These are phyloP conservation scores for Fusarium udum DNA, from an alignment of 2,329 filamentous ascomycete genomes.

Conservation along the genomic window DNA sequence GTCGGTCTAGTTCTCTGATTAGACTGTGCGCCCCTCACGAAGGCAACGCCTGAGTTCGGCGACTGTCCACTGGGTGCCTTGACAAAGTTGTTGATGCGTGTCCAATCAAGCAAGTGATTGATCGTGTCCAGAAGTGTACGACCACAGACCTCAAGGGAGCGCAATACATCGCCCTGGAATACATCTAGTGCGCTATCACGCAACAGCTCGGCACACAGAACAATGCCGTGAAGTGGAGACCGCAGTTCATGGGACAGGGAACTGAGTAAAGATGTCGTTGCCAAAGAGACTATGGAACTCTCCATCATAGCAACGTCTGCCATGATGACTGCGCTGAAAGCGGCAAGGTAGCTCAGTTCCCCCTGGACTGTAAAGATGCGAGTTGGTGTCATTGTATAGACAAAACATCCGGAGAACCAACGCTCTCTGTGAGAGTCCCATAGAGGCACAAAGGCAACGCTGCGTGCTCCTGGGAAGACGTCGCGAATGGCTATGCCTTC, in stretches of 20 bases:
- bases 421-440: conserved; percentile 58
- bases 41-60: neutral
- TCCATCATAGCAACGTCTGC: conserved; percentile 61
- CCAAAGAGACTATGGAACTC: conserved; percentile 51
- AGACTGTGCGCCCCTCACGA: neutral
- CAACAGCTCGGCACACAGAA: conserved; percentile 63
- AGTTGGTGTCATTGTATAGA: conserved; percentile 57
- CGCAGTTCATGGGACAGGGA: conserved; percentile 70
- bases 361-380: conserved; percentile 57
- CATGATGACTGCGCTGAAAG: conserved; percentile 65
- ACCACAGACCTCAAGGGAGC: conserved; percentile 61
- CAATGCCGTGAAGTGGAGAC: conserved; percentile 68
- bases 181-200: conserved; percentile 58
- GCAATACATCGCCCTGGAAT: conserved; percentile 58
- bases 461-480: conserved; percentile 56
- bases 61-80: conserved; percentile 1
- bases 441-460: conserved; percentile 57
- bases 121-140: conserved; percentile 64
- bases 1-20: neutral
- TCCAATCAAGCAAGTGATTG: conserved; percentile 63
- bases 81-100: conserved; percentile 60
- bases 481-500: conserved; percentile 42
- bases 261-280: conserved; percentile 67
- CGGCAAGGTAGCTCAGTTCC: conserved; percentile 61
- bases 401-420: conserved; percentile 61